phyloP scores from a whole-genome alignment of 1,139 yeast genomes.

The Zygosaccharomyces sapae region DNA sequence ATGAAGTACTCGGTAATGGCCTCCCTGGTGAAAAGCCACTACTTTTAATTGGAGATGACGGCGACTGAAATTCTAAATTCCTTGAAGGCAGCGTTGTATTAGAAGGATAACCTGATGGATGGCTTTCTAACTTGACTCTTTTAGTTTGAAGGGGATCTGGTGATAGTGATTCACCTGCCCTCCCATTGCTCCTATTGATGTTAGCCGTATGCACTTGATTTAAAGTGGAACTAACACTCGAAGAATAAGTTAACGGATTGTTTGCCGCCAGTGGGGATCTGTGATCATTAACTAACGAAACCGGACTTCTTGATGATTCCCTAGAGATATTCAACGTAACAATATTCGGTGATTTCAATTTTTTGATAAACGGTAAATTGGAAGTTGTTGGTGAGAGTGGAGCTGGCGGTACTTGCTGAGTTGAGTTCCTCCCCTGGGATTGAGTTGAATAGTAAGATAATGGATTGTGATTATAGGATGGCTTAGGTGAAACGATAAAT shows the following conservation, averaged over 20 bases:
- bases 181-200: constrained; percentile 14
- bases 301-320: constrained; percentile 35
- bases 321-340: constrained; percentile 37
- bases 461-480: constrained; percentile 23
- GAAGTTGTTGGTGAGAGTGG: constrained; percentile 22
- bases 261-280: constrained; percentile 22
- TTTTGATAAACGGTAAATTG: constrained; percentile 31
- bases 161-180: constrained; percentile 19
- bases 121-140: constrained; percentile 12
- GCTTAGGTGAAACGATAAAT: constrained; percentile 25
- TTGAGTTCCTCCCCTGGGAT: constrained; percentile 7
- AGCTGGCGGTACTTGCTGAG: constrained; percentile 14
- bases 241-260: constrained; percentile 20
- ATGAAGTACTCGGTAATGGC: constrained; percentile 1
- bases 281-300: constrained; percentile 26
- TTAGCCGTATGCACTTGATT: constrained; percentile 23
- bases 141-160: constrained; percentile 19
- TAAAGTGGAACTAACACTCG: constrained; percentile 21
- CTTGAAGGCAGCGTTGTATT: constrained; percentile 7
- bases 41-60: constrained; percentile 1
- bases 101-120: constrained; percentile 13
- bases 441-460: constrained; percentile 19
- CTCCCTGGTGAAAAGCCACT: constrained; percentile 7
- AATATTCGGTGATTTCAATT: constrained; percentile 36
- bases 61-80: constrained; percentile 12